phyloP scores from a whole-genome alignment of 805 yeast genomes.

The Allodekkera sacchari region DNA sequence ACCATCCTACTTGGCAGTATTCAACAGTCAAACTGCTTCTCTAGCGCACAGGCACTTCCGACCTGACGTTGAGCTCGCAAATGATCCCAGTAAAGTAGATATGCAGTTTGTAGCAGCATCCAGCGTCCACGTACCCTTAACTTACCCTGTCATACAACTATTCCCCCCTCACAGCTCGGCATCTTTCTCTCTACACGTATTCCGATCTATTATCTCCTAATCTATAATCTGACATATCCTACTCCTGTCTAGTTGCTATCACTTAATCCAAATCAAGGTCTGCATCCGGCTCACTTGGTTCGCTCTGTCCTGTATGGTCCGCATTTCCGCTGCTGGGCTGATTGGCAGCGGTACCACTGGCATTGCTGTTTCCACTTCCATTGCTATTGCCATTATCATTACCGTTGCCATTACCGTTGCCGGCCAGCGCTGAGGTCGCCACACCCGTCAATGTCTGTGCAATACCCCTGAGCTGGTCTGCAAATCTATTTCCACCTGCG shows the following conservation, averaged over 20 bases:
- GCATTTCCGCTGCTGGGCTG: not conserved
- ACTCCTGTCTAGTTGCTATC: not conserved
- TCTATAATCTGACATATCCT: not conserved
- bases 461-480: slow-evolving; percentile 1
- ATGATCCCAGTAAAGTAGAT: too few relatives aligned
- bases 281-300: slow-evolving; percentile 3
- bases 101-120: too few relatives aligned
- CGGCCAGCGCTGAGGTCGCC: slow-evolving; percentile 1
- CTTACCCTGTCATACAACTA: too few relatives aligned
- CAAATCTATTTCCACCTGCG: not conserved
- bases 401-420: slow-evolving; percentile 4
- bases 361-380: slow-evolving; percentile 1
- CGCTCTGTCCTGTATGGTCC: not conserved
- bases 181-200: too few relatives aligned
- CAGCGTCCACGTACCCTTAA: too few relatives aligned
- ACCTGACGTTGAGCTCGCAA: too few relatives aligned
- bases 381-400: slow-evolving; percentile 1
- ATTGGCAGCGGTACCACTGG: not conserved
- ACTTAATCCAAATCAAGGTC: slow-evolving; percentile 6
- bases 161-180: too few relatives aligned
- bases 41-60: too few relatives aligned
- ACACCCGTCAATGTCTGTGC: too few relatives aligned
- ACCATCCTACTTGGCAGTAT: too few relatives aligned
- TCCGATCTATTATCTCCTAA: too few relatives aligned
- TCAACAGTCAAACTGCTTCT: too few relatives aligned